These are phyloP conservation scores for Nadsonia commutata DNA, from an alignment of 1,139 yeast species.

Conservation along the genomic window DNA sequence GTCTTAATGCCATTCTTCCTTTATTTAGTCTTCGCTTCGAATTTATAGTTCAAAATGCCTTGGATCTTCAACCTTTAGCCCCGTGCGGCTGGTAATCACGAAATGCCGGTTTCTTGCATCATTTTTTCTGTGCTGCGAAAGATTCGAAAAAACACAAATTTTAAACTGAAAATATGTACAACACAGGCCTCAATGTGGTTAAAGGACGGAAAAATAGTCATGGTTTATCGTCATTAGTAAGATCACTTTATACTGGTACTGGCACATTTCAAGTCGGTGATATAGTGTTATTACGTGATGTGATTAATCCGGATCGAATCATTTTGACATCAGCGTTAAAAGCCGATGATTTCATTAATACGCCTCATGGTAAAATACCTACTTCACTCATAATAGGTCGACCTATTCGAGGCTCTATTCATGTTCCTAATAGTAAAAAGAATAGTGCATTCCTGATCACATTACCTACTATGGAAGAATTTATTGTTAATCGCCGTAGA, in stretches of 20 bases:
- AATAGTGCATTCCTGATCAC: slow-evolving; percentile 20
- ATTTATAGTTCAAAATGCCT: too few species aligned
- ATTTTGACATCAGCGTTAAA: slow-evolving; percentile 21
- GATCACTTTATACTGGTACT: too few species aligned
- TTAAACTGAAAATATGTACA: not conserved
- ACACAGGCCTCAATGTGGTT: not conserved
- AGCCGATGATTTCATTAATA: slow-evolving; percentile 9
- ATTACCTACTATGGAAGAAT: slow-evolving; percentile 31
- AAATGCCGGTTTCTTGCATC: too few species aligned
- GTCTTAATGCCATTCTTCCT: too few species aligned
- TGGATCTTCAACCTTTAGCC: too few species aligned
- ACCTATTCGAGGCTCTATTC: slow-evolving; percentile 10
- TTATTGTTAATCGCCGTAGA: slow-evolving; percentile 25
- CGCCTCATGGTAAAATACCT: slow-evolving; percentile 16
- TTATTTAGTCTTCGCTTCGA: too few species aligned
- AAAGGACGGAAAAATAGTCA: too few species aligned
- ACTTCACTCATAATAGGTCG: slow-evolving; percentile 26
- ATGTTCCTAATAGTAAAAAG: slow-evolving; percentile 12
- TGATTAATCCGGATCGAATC: slow-evolving; percentile 15
- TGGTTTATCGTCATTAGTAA: too few species aligned
- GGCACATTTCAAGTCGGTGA: slow-evolving; percentile 15
- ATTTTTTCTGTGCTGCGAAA: too few species aligned
- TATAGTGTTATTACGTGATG: slow-evolving; percentile 17
- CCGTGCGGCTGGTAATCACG: too few species aligned
- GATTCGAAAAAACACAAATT: too few species aligned